These are phyloP conservation scores for Domatiomyces catenatus DNA, from an alignment of 2,329 filamentous ascomycete genomes.

Conservation along the genomic window DNA sequence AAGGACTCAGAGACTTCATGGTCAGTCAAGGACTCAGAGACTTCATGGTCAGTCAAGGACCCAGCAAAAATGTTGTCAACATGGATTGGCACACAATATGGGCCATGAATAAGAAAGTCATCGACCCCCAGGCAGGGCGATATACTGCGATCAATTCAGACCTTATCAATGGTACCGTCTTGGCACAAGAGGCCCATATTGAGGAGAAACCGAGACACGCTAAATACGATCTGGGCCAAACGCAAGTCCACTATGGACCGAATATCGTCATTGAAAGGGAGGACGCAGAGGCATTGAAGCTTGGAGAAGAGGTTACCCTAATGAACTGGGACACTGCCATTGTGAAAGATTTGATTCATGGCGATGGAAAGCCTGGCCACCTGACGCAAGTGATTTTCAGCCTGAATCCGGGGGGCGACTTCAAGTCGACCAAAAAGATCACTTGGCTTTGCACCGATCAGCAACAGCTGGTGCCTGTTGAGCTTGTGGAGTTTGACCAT, in stretches of 20 bases:
- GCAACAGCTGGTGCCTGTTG: conserved; percentile 53
- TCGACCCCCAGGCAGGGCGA: conserved; percentile 42
- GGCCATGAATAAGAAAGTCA: conserved; percentile 60
- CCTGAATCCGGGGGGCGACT: conserved; percentile 68
- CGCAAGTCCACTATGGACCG: conserved; percentile 20
- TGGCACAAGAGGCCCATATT: conserved; percentile 33
- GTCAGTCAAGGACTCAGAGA: too few species aligned
- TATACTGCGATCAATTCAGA: conserved; percentile 21
- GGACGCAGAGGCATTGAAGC: conserved; percentile 20
- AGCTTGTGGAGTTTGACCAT: conserved; percentile 90
- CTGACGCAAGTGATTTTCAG: conserved; percentile 57
- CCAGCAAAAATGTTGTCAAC: conserved; percentile 34
- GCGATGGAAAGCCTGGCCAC: conserved; percentile 25
- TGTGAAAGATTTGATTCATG: conserved; percentile 12
- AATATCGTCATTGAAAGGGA: conserved; percentile 21
- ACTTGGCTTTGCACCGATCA: conserved; percentile 69
- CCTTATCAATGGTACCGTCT: conserved; percentile 26
- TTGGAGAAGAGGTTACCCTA: conserved; percentile 22
- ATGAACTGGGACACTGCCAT: conserved; percentile 23
- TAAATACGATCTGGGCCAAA: conserved; percentile 22
- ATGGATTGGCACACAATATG: conserved; percentile 36
- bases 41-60: conserved; percentile 26
- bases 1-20: too few species aligned
- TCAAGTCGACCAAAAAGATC: conserved; percentile 76
- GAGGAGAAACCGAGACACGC: conserved; percentile 21